These are phyloP conservation scores for Leccinum griseonigrum DNA, from an alignment of 1,284 basidiomycete genomes.

Conservation along the genomic window DNA sequence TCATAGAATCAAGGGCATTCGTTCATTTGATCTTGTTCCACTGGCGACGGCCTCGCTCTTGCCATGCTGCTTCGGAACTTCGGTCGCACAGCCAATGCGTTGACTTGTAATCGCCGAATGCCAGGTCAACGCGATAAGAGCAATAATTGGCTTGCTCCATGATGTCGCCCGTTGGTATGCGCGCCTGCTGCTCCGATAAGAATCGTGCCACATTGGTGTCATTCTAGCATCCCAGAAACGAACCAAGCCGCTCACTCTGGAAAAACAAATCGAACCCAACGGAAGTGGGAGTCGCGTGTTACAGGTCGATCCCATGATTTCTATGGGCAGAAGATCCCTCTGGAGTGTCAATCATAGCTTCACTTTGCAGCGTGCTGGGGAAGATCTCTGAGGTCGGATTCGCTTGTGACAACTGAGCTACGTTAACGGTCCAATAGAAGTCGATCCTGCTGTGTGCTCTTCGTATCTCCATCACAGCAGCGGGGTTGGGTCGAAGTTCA, in stretches of 20 bases:
- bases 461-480: neutral
- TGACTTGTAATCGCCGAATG: neutral
- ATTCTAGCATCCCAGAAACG: neutral
- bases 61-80: slow-evolving; percentile 1
- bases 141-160: neutral
- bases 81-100: neutral
- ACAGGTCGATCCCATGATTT: slow-evolving; percentile 9
- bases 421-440: neutral
- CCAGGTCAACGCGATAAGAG: neutral
- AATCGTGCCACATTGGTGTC: neutral
- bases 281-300: neutral
- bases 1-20: neutral
- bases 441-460: neutral
- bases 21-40: slow-evolving; percentile 1
- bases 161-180: slow-evolving; percentile 11
- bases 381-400: neutral
- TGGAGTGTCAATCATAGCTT: neutral
- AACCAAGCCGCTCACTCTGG: slow-evolving; percentile 6
- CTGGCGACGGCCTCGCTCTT: neutral
- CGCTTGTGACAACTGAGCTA: neutral
- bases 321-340: slow-evolving; percentile 3
- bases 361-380: neutral
- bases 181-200: neutral
- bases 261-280: slow-evolving; percentile 3
- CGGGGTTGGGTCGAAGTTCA: neutral